Base-by-base conservation (phyloP, 2,329 filamentous ascomycete genomes). In the Phoma sp. region DNA sequence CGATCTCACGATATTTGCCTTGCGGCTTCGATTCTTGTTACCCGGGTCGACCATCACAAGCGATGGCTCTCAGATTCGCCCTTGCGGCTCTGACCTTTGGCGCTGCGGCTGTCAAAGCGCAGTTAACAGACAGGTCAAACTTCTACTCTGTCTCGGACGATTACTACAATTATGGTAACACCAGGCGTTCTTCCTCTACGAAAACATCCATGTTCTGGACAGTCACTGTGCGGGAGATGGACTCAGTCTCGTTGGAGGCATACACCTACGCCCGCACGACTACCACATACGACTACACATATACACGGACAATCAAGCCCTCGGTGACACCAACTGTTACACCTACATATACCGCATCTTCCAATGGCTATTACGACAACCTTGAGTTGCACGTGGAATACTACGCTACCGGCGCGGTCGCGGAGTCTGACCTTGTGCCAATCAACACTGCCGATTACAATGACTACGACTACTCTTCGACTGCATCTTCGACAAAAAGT, bases 291-390 rank as follows among this genome's bases (percentile, higher is more conserved):
- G 52, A 51, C 0, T 46, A 52, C 14, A 62, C 56, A n/a, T 47
- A 48, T 14, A 46, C 55, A 36, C 57, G 61, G 13, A 66, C 56
- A 0, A 60, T 72, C 37, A 68, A 68, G 23, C 47, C 58, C 6
- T 46, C 44, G 4, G 69, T 67, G 8, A 71, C 63, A 1, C 69
- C 69, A 3, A 70, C 67, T 11, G 60, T 27, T 1, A 60, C 65
- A 2, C 58, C 68, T 3, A 59, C 58, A 5, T 65, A 60, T 11
- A 59, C 59, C 3, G 48, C 53, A 10, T 61, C 57, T 2, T 52
- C 49, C 44, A 43, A 44, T 6, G 47, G 43, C 13, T 39, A 27
- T 8, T 57, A 59, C 35, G 22, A 24, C 46, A 55, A 71, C 47
- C 29, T 70, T 4, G 33, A 59, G 10, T 6, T 64, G 2, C 42